Base-by-base conservation (phyloP, 495 filamentous ascomycete genomes). In the Tricharina praecox region DNA sequence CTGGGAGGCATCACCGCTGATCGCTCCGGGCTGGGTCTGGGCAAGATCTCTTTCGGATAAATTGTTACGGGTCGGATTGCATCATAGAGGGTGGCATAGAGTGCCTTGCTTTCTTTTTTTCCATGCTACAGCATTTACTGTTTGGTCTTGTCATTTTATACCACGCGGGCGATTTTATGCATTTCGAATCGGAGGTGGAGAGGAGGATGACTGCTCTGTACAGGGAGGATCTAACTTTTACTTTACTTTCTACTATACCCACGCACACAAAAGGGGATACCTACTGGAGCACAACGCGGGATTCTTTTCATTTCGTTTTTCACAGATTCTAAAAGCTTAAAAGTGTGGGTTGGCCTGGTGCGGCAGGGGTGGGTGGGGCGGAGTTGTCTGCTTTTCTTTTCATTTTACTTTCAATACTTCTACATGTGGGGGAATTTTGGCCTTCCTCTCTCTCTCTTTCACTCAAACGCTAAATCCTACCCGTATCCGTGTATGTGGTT, bases 11-110 rank as follows among this genome's bases (percentile, higher is more conserved):
- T 7, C 24, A 11, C 15, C 34, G 8, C 30, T 34, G 50, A 35
- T 11, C 54, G 54, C 37, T 42, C 52, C 16, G 55, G 55, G 8
- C 28, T 58, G 8, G 54, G 50, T 33, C 54, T 53, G 28, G 52
- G 54, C 41, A 23, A 24, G 40, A 25, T 43, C 13, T 26, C 24
- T 43, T 24, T 24, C 40, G 3, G 40, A 23, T 25, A 43, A 23
- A 43, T 26, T 23, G n/a, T 11, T 43, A 24, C 4, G 13, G 7
- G 28, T 13, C 28, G 15, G 7, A 37, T 37, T 18, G 8, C 4
- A 4, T 7, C 16, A 37, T 37, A 37, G 34, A 37, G 4, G 16
- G 18, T 9, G 34, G 18, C 16, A 37, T 37, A 37, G 34, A 37
- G 34, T 9, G 4, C 34, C 4, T 37, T 37, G 5, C 8, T 15